Base-by-base conservation (phyloP, 148 eudicot species). In the Hydrangea macrophylla region DNA sequence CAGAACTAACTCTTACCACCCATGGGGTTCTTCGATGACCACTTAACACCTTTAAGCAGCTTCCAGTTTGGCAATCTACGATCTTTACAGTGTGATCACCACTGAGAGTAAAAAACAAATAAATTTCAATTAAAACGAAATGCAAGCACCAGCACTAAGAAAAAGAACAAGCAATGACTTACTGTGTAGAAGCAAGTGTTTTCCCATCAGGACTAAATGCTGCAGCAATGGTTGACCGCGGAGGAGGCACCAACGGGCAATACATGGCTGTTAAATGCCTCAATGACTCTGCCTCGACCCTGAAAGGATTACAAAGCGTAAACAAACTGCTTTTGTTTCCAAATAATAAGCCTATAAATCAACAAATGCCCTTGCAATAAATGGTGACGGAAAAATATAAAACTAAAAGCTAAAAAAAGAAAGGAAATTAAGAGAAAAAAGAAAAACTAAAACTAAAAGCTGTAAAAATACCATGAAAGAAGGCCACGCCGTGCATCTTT, bases 21-120 rank as follows among this genome's bases (percentile, higher is more conserved):
- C 94, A 88, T 6, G 90, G 94, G 40, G 94, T 86, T 76, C 95
- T 86, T 64, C 88, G 77, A 67, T 88, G 95, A 53, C 90, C 89
- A 61, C 78, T 76, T 62, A 86, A 79, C 67, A 86, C 89, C 81
- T 84, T 83, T 48, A 86, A 70, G 75, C 90, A 88, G 22, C 67
- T 72, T 70, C 95, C 95, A 74, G 79, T 86, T 71, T 69, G 73
- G 64, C 84, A 84, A 74, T 88, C 87, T 58, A 88, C 80, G 70
- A 84, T 76, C 84, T 88, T 88, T 30, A 88, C 89, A 64, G 90
- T 88, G 78, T 88, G 95, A 72, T 88, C 95, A 55, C 90, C 95
- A 64, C 85, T 86, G 83, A 73, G 76, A 28, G 31, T 15, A 60
- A 15, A 55, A 73, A 68, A 30, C 8, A 39, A 59, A 15, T 18